These are phyloP conservation scores for sunflower (Helianthus annuus) DNA, from an alignment of 129 eudicot genomes.

Conservation along the genomic window HanXRQr2.0-SUNRISE NC_035442.2:127474861-127475360, in stretches of 20 bases:
- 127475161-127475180: slow-evolving; percentile 8
- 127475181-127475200: slow-evolving; percentile 11
- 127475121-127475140: not conserved
- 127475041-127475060: slow-evolving; percentile 90
- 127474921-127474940: not conserved
- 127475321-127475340: not conserved
- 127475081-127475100: slow-evolving; percentile 13
- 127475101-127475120: not conserved
- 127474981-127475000: not conserved
- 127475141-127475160: slow-evolving; percentile 4
- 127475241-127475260: not conserved
- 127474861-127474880: no score
- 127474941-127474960: no score
- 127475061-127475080: slow-evolving; percentile 94
- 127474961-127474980: not conserved
- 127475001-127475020: slow-evolving; percentile 61
- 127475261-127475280: not conserved
- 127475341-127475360: not conserved
- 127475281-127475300: not conserved
- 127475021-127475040: slow-evolving; percentile 91
- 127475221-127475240: slow-evolving; percentile 10
- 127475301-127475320: slow-evolving; percentile 17
- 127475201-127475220: slow-evolving; percentile 2
- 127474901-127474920: not conserved
- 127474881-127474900: not conserved